Evolutionary conservation across 345 rosid species (phyloP).

Genomic region (Excoecaria cochinchinensis): DNA sequence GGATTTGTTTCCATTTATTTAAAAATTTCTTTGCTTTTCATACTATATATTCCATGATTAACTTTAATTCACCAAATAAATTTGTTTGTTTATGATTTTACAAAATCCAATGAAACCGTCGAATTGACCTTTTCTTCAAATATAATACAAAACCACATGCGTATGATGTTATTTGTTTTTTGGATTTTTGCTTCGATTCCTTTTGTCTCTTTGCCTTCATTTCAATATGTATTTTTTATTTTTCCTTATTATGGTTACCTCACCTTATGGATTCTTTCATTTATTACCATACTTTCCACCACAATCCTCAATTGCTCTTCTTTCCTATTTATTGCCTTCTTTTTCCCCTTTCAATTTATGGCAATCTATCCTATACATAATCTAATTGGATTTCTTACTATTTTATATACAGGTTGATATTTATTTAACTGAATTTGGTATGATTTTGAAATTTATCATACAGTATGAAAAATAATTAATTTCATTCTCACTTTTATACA

Average conservation of each 20-base stretch:
- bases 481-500: no score
- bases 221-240: background rate
- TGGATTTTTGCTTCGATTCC: slow-evolving; percentile 1
- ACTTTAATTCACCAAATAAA: slow-evolving; percentile 1
- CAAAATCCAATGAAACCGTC: slow-evolving; percentile 25
- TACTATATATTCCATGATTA: background rate
- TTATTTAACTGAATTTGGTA: no score
- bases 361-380: background rate
- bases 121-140: background rate
- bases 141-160: slow-evolving; percentile 10
- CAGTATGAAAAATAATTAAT: no score
- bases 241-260: background rate
- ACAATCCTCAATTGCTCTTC: background rate
- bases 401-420: no score
- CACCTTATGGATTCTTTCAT: background rate
- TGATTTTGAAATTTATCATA: no score
- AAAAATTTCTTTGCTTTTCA: background rate
- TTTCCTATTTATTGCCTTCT: background rate
- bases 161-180: slow-evolving; percentile 10
- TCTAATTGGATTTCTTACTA: background rate
- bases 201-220: background rate
- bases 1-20: no score
- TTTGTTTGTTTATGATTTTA: background rate
- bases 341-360: background rate
- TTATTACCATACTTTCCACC: background rate